phyloP scores from a whole-genome alignment of 2,329 filamentous ascomycete genomes.

The Penicillium hesseltinei region DNA sequence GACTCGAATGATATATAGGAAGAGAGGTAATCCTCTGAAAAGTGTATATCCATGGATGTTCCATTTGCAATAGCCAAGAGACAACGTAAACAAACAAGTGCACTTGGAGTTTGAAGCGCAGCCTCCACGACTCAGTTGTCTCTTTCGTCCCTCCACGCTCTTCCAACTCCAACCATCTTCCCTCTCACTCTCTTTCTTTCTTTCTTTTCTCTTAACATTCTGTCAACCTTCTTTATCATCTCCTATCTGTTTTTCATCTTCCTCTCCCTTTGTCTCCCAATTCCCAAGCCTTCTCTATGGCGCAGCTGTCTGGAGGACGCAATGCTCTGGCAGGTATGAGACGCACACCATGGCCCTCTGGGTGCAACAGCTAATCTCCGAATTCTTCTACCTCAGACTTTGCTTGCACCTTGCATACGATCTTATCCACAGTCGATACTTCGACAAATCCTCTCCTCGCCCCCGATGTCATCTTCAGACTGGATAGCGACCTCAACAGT shows the following conservation, averaged over 20 bases:
- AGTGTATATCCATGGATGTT: neutral
- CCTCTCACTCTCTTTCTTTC: neutral
- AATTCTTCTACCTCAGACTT: neutral
- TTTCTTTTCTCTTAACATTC: neutral
- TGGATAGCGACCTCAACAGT: neutral
- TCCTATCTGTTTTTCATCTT: neutral
- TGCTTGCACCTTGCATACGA: neutral
- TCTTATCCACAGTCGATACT: neutral
- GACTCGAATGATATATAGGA: neutral
- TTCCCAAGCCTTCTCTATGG: neutral
- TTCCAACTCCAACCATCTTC: slow-evolving; percentile 8
- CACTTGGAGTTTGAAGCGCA: neutral
- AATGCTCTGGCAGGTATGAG: neutral
- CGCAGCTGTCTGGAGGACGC: neutral
- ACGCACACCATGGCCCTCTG: neutral
- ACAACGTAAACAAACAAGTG: neutral
- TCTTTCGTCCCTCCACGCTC: neutral
- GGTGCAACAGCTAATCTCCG: neutral
- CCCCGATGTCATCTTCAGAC: neutral
- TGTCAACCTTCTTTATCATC: neutral
- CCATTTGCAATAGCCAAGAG: neutral
- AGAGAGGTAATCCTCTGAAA: neutral
- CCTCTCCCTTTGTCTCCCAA: neutral
- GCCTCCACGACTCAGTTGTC: neutral
- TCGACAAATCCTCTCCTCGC: neutral